Evolutionary conservation across 2,329 filamentous ascomycete species (phyloP), one percentile per base, ranked within the genome.

Genomic region (Chaetomium sp.): DNA sequence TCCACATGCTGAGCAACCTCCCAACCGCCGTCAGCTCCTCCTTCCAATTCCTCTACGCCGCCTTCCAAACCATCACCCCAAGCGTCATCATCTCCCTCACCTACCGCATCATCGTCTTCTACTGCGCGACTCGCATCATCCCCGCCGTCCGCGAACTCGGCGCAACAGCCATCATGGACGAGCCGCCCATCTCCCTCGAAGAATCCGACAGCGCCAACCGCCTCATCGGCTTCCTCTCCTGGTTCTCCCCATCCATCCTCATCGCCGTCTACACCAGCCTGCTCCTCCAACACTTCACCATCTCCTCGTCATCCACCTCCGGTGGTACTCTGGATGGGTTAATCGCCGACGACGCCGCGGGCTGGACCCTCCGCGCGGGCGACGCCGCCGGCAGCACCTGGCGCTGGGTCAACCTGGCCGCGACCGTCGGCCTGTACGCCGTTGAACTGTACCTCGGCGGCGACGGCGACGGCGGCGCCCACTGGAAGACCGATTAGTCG

Each of bases 241-340:
- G 91, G 84, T 97, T 96, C 73, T 94, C 89, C 14, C 92, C 94
- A 0, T 95, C 89, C 32, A 95, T 97, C 54, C 79, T 99, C 53
- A 92, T 99, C 59, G 88, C 94, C 4, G 91, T 97, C 35, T 99
- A 99, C 71, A 99, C 94, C 2, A 96, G 91, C 71, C 74, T 99
- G 50, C 75, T 99, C 37, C 86, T 97, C 76, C 94, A 97, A 70
- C 94, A 99, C 71, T 97, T 99, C 67, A 88, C 90, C 45, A 67
- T 71, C 5, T 86, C 88, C 9, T 27, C 19, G 19, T 27, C 19
- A 27, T 27, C 19, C 19, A 27, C 19, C 19, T 2, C 19, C 19
- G 19, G 19, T 27, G 19, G 19, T 27, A 27, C 19, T 27, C 19
- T 27, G 19, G 19, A 27, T 27, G 19, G 19, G 19, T 27, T 27